Evolutionary conservation across 192 early-diverging fungal species (phyloP), one percentile per base, ranked within the genome.

Genomic region (Coemansia sp.): DNA sequence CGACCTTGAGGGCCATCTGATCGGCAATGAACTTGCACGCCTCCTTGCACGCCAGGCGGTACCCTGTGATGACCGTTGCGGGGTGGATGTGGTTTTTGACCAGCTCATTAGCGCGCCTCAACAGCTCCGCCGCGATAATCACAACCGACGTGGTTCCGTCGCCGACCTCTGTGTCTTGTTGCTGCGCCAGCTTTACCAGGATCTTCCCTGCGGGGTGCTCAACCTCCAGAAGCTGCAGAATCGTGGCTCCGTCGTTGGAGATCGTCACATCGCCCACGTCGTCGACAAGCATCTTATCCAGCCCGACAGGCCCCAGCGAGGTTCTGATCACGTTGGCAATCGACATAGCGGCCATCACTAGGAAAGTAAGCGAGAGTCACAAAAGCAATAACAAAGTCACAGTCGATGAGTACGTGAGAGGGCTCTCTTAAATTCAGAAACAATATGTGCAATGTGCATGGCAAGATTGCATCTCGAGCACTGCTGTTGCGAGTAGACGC

Each of bases 261-360:
- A 99, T 98, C 15, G 95, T 98, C 42, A 99, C 95, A 67, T 98
- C 97, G 33, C 97, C 97, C 75, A 99, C 94, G 59, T 99, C 97
- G 73, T 99, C 95, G 13, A 99, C 97, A 44, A 99, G 69, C 97
- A 99, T 99, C 81, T 99, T 99, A 77, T 99, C 97, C 32, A 99
- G 82, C 14, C 97, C 97, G 46, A 99, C 97, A 24, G 97, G 97
- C 13, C 97, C 97, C 34, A 99, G 79, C 23, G 95, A 98, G n/a
- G 85, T 90, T 80, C 97, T 97, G 42, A 99, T 91, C 64, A 99
- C 94, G 64, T 99, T 99, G 51, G 94, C 90, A 60, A 99, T 94
- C 19, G 97, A 88, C 36, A 86, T 65, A 11, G 90, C 95, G 25
- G 97, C 95, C 66, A 98, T 79, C 24, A 99, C 96, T 99, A 81